Evolutionary conservation across 176 grass and related monocot species (phyloP), one percentile per base, ranked within the genome.

Genomic region (Oryza nivara): DNA sequence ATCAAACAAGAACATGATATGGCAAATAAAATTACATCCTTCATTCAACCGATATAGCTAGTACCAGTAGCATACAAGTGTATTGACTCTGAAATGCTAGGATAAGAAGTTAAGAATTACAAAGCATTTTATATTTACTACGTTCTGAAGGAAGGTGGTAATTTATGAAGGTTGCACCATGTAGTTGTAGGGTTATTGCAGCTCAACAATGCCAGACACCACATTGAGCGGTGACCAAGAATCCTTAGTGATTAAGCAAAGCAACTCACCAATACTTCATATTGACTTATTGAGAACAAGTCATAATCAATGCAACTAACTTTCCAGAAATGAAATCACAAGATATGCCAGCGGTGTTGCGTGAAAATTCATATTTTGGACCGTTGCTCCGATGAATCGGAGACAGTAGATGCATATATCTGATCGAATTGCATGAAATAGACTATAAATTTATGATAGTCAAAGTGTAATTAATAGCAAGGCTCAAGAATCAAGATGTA

Each of bases 1-100:
- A 73, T 32, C 32, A 36, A 67, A 52, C 11, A 48, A 80, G 45
- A 14, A 73, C 44, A 79, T 25, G 16, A 28, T 51, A 65, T 25
- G 26, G 28, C 16, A 68, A 69, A 15, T 5, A 34, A 69, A 68
- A 20, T 19, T 54, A 23, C 10, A 80, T 69, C 54, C 19, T 35
- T 69, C 15, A 69, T 20, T 6, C 26, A 86, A 65, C 45, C 2
- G 51, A 74, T 84, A 16, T 84, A 83, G 19, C 17, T 45, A 83
- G 32, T 34, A 83, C 2, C 44, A 11, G 22, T 17, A 88, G 75
- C 63, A 1, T 30, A 14, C 32, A 81, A 7, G 26, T 17, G 19
- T 17, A 38, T 46, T 73, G 20, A 7, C 23, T n/a, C 40, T 51
- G 43, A 52, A 22, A 74, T 51, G 3, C 15, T 38, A 74, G 30